These are phyloP conservation scores for Jatropha multifida DNA, from an alignment of 441 rosid genomes.

Conservation along the genomic window DNA sequence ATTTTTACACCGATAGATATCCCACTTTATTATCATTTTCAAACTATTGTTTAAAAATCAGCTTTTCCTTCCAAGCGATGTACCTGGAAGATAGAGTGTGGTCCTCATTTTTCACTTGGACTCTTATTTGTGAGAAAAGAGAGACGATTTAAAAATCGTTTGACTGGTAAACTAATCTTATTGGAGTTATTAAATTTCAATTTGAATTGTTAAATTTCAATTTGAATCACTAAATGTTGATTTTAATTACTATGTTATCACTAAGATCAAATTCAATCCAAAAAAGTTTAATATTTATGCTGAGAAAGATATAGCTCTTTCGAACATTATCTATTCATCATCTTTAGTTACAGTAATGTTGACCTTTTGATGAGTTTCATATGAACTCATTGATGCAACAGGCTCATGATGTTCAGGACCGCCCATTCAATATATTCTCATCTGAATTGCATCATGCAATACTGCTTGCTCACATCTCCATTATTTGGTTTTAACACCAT, in stretches of 20 bases:
- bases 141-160: no score
- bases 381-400: not conserved
- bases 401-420: not conserved
- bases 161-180: no score
- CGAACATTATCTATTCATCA: no score
- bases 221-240: no score
- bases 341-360: no score
- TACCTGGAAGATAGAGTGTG: not conserved
- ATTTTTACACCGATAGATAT: not conserved
- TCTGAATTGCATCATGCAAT: not conserved
- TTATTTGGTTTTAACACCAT: not conserved
- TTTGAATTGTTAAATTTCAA: no score
- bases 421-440: not conserved
- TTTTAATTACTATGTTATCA: no score
- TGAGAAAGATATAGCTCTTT: no score
- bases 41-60: not conserved
- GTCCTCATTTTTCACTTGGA: not conserved
- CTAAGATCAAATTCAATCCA: no score
- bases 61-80: not conserved
- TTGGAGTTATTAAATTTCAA: no score
- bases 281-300: no score
- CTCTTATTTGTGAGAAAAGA: not conserved
- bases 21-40: not conserved
- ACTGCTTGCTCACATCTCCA: not conserved
- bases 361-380: not conserved